These are phyloP conservation scores for Oleoguttula mirabilis DNA, from an alignment of 495 filamentous ascomycete genomes.

Conservation along the genomic window DNA sequence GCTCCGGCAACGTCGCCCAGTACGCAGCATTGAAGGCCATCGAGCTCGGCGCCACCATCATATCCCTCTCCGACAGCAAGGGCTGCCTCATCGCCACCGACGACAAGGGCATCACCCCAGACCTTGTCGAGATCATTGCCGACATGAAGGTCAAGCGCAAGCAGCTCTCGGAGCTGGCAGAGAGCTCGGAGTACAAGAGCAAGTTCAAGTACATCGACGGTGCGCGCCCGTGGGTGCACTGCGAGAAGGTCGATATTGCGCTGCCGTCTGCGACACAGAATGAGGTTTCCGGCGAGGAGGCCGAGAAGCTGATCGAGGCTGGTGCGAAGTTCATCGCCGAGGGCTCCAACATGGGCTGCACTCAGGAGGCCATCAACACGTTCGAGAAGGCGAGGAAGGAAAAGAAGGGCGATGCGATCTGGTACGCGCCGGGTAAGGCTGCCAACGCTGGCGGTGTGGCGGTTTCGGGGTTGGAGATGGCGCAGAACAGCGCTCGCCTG, in stretches of 20 bases:
- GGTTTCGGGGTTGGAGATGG: constrained; percentile 97
- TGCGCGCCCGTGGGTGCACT: constrained; percentile 81
- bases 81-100: constrained; percentile 62
- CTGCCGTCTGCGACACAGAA: constrained; percentile 95
- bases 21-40: constrained; percentile 95
- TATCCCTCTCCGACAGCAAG: constrained; percentile 90
- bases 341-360: constrained; percentile 98
- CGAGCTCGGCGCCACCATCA: constrained; percentile 83
- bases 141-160: constrained; percentile 77
- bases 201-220: constrained; percentile 83
- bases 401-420: constrained; percentile 63
- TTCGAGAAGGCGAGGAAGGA: constrained; percentile 73
- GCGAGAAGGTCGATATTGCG: constrained; percentile 78
- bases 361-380: constrained; percentile 83
- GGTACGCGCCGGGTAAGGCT: constrained; percentile 84
- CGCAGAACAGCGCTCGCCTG: constrained; percentile 83
- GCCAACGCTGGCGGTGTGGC: constrained; percentile 97
- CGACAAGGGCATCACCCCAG: constrained; percentile 56
- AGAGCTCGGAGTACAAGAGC: constrained; percentile 37
- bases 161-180: constrained; percentile 56
- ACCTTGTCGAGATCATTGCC: constrained; percentile 66
- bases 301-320: constrained; percentile 20
- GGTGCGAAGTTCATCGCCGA: constrained; percentile 86
- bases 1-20: constrained; percentile 96
- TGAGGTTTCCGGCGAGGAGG: constrained; percentile 54